Percentiles rank a stretch among this genome's conserved stretches.
Conservation (phyloP, 202 grass and related monocot genomes). For the Bolboschoenoplectus hybrid region DNA sequence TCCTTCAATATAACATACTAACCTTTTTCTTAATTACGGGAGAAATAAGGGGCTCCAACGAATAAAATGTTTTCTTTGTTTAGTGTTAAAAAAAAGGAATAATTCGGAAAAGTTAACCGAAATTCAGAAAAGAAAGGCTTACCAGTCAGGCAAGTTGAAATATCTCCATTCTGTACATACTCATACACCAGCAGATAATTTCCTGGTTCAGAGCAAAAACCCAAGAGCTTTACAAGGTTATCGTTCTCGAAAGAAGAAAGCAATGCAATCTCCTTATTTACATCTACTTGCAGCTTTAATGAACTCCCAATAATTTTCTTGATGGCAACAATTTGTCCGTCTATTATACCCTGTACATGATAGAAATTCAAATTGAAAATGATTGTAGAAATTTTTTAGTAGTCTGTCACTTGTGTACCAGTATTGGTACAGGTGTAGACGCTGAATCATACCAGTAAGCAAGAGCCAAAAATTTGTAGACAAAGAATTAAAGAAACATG, state of each 20-base stretch:
- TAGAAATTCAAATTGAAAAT: neutral
- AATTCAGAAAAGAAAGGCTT: neutral
- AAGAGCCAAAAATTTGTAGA: neutral
- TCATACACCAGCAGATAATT: conserved; percentile 19
- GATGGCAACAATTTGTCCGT: neutral
- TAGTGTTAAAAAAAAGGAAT: neutral
- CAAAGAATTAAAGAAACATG: neutral
- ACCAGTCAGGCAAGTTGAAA: neutral
- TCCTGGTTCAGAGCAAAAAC: conserved; percentile 30
- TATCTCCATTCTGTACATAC: neutral
- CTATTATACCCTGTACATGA: conserved; percentile 13
- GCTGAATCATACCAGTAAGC: neutral
- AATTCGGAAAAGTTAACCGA: neutral
- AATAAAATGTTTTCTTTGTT: neutral
- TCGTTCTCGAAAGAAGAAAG: conserved; percentile 16
- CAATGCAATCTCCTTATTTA: neutral
- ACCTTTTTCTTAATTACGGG: neutral
- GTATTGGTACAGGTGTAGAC: neutral
- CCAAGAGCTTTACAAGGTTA: conserved; percentile 17
- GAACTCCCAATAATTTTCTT: neutral
- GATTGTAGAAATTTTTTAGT: neutral
- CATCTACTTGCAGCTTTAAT: neutral
- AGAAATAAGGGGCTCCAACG: neutral
- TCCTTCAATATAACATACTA: neutral
- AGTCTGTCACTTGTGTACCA: neutral